phyloP scores from a whole-genome alignment of 805 yeast genomes.

The Wickerhamiella brachini region DNA sequence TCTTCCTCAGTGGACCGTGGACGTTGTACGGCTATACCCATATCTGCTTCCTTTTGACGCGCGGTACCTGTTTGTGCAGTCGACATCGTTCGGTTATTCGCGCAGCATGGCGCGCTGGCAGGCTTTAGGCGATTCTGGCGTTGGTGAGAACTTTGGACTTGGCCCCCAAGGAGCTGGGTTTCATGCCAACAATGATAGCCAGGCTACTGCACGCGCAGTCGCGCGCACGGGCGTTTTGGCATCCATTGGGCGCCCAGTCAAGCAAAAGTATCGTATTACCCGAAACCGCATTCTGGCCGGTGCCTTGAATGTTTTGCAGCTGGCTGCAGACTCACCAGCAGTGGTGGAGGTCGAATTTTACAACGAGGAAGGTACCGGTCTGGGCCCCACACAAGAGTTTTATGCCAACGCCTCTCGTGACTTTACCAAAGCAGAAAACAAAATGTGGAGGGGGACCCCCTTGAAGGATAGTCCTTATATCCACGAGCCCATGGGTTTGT shows the following conservation, averaged over 20 bases:
- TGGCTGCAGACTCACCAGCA: constrained; percentile 68
- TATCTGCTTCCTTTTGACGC: constrained; percentile 78
- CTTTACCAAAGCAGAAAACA: constrained; percentile 42
- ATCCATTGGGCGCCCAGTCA: constrained; percentile 55
- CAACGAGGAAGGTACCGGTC: constrained; percentile 90
- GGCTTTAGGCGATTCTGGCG: constrained; percentile 25
- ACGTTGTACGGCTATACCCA: constrained; percentile 58
- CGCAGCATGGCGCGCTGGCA: constrained; percentile 67
- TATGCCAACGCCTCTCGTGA: constrained; percentile 69
- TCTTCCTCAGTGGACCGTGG: constrained; percentile 72
- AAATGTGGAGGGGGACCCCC: constrained; percentile 52
- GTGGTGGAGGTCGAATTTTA: constrained; percentile 74
- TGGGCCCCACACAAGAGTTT: constrained; percentile 93
- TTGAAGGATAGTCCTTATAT: constrained; percentile 25
- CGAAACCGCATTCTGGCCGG: constrained; percentile 58
- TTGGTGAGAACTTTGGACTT: constrained; percentile 15
- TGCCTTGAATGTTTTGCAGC: constrained; percentile 62
- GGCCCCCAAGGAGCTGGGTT: constrained; percentile 9
- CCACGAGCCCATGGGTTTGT: constrained; percentile 40
- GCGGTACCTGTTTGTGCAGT: constrained; percentile 60
- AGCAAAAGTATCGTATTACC: constrained; percentile 69
- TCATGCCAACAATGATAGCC: not conserved
- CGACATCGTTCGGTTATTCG: constrained; percentile 85
- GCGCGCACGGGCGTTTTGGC: constrained; percentile 11
- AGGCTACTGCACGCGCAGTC: constrained; percentile 4